Conservation (phyloP, 768 basidiomycete species). For the Mycena belliarum region DNA sequence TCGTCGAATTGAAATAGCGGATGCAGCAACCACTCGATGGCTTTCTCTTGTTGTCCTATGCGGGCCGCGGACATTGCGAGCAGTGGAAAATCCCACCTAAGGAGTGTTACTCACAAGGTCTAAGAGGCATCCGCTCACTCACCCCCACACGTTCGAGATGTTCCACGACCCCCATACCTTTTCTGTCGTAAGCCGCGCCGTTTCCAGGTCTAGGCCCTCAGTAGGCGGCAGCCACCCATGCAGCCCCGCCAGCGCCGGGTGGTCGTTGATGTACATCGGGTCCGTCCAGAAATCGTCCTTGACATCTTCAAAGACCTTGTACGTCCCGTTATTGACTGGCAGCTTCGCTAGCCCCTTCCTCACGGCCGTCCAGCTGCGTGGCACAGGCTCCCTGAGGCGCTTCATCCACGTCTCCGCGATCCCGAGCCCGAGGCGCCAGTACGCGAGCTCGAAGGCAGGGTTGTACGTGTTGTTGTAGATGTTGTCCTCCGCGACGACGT, state of each 20-base stretch:
- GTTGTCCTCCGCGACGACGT: constrained; percentile 58
- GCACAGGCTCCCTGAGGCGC: constrained; percentile 40
- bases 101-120: not conserved
- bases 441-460: constrained; percentile 59
- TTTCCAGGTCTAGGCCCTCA: constrained; percentile 44
- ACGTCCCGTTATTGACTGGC: constrained; percentile 51
- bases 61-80: constrained; percentile 64
- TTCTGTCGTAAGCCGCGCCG: constrained; percentile 50
- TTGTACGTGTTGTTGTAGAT: constrained; percentile 54
- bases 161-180: constrained; percentile 60
- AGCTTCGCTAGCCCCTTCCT: constrained; percentile 49
- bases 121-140: constrained; percentile 4
- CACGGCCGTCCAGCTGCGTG: constrained; percentile 45
- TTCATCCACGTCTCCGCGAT: constrained; percentile 53
- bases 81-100: constrained; percentile 65
- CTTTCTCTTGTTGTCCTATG: constrained; percentile 48
- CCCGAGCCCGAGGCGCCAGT: constrained; percentile 54
- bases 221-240: constrained; percentile 60
- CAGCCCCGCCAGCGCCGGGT: constrained; percentile 57
- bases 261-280: constrained; percentile 53
- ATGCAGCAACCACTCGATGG: constrained; percentile 55
- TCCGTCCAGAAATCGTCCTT: constrained; percentile 53
- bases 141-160: constrained; percentile 55
- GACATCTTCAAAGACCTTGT: constrained; percentile 59
- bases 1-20: constrained; percentile 60